These are phyloP conservation scores for Coniophora puteana DNA, from an alignment of 1,284 basidiomycete species.

Conservation along the genomic window DNA sequence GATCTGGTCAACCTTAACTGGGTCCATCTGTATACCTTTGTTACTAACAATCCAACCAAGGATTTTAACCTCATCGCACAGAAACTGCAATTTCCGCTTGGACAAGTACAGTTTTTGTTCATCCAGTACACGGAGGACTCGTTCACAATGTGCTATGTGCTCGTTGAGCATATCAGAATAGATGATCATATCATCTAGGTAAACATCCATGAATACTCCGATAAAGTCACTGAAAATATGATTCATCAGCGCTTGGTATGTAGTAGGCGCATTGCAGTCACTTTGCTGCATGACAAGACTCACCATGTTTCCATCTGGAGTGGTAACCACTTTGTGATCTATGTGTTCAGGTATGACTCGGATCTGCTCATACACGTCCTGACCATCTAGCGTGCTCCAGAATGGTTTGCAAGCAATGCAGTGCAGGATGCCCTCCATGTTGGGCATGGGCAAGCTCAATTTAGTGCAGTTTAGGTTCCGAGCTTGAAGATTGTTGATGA, in stretches of 20 bases:
- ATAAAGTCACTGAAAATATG: constrained; percentile 15
- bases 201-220: constrained; percentile 18
- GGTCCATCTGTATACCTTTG: constrained; percentile 21
- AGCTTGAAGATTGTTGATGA: constrained; percentile 23
- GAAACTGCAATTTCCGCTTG: constrained; percentile 16
- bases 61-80: constrained; percentile 22
- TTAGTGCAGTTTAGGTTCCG: constrained; percentile 30
- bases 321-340: constrained; percentile 16
- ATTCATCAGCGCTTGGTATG: constrained; percentile 21
- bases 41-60: constrained; percentile 29
- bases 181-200: constrained; percentile 20
- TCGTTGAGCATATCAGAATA: constrained; percentile 12
- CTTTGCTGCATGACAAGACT: constrained; percentile 30
- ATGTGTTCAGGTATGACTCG: constrained; percentile 16
- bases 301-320: constrained; percentile 18
- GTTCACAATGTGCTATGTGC: constrained; percentile 15
- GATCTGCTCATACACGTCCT: constrained; percentile 24
- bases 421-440: constrained; percentile 22
- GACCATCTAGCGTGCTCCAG: constrained; percentile 19
- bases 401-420: constrained; percentile 17
- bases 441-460: constrained; percentile 27
- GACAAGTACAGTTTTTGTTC: not conserved
- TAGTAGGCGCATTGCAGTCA: constrained; percentile 26
- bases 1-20: constrained; percentile 20
- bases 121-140: constrained; percentile 13